Percentiles rank a stretch among this genome's conserved stretches.
Conservation (phyloP, 441 rosid genomes). For the Gossypium lobatum region DNA sequence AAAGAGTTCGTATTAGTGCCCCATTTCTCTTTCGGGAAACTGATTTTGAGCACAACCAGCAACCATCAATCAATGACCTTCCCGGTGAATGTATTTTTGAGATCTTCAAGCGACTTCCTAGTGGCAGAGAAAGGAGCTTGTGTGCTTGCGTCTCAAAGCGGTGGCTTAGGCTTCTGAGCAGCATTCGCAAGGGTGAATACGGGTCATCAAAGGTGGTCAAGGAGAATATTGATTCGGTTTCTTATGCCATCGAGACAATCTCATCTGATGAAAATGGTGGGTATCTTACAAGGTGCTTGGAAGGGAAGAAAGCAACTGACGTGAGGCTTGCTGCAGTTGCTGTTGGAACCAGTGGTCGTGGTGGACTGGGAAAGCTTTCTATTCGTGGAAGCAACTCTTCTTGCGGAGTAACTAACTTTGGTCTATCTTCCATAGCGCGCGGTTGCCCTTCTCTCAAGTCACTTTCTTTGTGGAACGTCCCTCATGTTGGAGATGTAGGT, state of each 20-base stretch:
- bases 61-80: conserved; percentile 61
- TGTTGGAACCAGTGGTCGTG: conserved; percentile 66
- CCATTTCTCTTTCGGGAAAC: conserved; percentile 30
- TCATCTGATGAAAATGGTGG: conserved; percentile 42
- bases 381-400: conserved; percentile 59
- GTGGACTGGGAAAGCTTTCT: conserved; percentile 84
- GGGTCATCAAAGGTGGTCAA: conserved; percentile 17
- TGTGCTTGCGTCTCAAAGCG: conserved; percentile 79
- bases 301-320: conserved; percentile 86
- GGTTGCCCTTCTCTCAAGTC: conserved; percentile 78
- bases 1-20: conserved; percentile 57
- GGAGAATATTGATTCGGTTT: conserved; percentile 9
- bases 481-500: conserved; percentile 64
- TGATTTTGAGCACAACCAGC: conserved; percentile 31
- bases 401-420: conserved; percentile 61
- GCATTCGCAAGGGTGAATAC: conserved; percentile 45
- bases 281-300: conserved; percentile 64
- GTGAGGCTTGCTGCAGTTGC: conserved; percentile 77
- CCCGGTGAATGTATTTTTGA: conserved; percentile 91
- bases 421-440: conserved; percentile 59
- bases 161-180: conserved; percentile 72
- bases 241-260: conserved; percentile 31
- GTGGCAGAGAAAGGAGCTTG: conserved; percentile 62
- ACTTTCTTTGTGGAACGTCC: conserved; percentile 78
- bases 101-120: conserved; percentile 68